These are phyloP conservation scores for Chaetomium fimeti DNA, from an alignment of 495 filamentous ascomycete genomes.

Conservation along the genomic window DNA sequence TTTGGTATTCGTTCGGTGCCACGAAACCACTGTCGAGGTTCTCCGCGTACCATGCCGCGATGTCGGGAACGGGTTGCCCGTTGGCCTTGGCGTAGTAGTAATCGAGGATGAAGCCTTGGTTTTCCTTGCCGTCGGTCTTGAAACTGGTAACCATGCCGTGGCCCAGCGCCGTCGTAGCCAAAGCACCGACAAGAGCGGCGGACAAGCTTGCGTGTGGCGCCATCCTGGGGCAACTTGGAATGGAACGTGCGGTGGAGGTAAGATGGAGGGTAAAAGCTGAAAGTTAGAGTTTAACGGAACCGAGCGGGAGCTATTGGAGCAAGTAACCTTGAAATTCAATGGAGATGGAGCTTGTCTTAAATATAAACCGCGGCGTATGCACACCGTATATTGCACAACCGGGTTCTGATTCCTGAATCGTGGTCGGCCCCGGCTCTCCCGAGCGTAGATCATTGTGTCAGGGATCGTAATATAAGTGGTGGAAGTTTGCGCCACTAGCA, in stretches of 20 bases:
- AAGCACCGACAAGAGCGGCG: neutral
- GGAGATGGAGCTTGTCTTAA: too few species aligned
- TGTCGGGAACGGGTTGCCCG: neutral
- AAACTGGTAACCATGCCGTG: constrained; percentile 2
- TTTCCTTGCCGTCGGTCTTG: neutral
- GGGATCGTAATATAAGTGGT: too few species aligned
- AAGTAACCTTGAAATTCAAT: too few species aligned
- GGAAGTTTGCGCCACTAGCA: too few species aligned
- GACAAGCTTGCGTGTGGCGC: neutral
- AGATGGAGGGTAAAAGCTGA: neutral
- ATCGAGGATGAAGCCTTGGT: constrained; percentile 1
- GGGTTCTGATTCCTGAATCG: too few species aligned
- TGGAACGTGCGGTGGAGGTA: too few species aligned
- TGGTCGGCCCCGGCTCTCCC: too few species aligned
- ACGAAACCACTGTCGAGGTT: constrained; percentile 40
- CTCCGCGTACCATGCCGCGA: constrained; percentile 33
- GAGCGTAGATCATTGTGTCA: too few species aligned
- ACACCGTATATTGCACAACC: too few species aligned
- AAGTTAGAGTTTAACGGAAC: too few species aligned
- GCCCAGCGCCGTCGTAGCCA: neutral
- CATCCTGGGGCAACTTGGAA: neutral
- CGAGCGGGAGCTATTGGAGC: too few species aligned
- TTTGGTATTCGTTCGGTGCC: constrained; percentile 31
- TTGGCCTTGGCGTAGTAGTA: constrained; percentile 7
- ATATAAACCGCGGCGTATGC: too few species aligned